phyloP scores from a whole-genome alignment of 768 basidiomycete genomes.

The Rhodotorula sphaerocarpa region DNA sequence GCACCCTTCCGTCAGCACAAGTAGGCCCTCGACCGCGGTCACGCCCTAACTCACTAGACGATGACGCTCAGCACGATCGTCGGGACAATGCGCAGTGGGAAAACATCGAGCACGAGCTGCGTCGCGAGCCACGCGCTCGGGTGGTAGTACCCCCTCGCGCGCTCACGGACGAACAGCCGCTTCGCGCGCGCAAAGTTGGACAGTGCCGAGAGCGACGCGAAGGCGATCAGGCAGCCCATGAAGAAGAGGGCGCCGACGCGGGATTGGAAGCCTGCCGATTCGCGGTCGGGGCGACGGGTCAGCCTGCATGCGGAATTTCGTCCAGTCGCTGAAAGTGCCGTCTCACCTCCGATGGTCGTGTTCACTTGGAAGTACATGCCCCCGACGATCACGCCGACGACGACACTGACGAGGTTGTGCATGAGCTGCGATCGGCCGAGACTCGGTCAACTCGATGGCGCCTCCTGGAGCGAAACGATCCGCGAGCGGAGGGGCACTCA shows the following conservation, averaged over 20 bases:
- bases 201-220: slow-evolving; percentile 79
- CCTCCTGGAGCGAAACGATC: too few species aligned
- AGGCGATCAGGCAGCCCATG: slow-evolving; percentile 81
- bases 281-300: not conserved
- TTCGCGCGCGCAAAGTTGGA: slow-evolving; percentile 78
- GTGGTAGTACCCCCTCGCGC: slow-evolving; percentile 76
- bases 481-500: too few species aligned
- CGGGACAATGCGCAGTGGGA: slow-evolving; percentile 79
- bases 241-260: slow-evolving; percentile 93
- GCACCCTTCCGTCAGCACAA: slow-evolving; percentile 46
- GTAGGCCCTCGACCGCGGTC: not conserved
- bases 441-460: too few species aligned
- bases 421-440: too few species aligned
- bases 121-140: slow-evolving; percentile 88
- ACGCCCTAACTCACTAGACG: slow-evolving; percentile 48
- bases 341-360: slow-evolving; percentile 20
- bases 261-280: slow-evolving; percentile 47
- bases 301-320: too few species aligned
- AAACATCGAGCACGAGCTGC: slow-evolving; percentile 75
- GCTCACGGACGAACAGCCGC: slow-evolving; percentile 79
- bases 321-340: too few species aligned
- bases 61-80: slow-evolving; percentile 78
- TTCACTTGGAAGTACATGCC: slow-evolving; percentile 62
- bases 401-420: slow-evolving; percentile 60
- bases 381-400: slow-evolving; percentile 81